These are phyloP conservation scores for Lentinula guzmanii DNA, from an alignment of 768 basidiomycete genomes.

Conservation along the genomic window DNA sequence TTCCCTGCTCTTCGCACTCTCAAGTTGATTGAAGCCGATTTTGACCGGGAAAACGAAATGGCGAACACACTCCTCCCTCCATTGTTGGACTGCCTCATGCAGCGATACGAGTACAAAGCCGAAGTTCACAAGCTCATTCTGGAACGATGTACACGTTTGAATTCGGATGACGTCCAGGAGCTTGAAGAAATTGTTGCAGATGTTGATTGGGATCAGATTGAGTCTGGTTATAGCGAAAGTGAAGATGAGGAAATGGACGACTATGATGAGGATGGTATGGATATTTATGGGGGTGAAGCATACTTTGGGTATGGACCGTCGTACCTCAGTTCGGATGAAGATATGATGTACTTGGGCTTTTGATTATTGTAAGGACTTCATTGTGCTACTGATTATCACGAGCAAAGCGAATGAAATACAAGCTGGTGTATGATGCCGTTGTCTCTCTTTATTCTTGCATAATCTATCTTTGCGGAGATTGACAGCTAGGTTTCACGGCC, in stretches of 20 bases:
- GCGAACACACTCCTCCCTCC: not conserved
- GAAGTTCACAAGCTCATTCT: conserved; percentile 6
- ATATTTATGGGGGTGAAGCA: not conserved
- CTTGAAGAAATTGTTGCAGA: conserved; percentile 14
- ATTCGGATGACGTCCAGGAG: conserved; percentile 22
- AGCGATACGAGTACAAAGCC: conserved; percentile 1
- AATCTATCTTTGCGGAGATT: not conserved
- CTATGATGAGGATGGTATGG: not conserved
- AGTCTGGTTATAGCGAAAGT: not conserved
- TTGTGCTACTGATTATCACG: no score
- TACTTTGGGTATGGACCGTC: conserved; percentile 2
- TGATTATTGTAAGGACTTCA: not conserved
- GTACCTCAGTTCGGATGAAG: not conserved
- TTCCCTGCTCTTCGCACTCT: conserved; percentile 8
- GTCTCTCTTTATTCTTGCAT: no score
- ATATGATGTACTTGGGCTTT: conserved; percentile 3
- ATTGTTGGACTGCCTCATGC: conserved; percentile 5
- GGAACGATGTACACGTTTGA: conserved; percentile 6
- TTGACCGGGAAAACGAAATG: not conserved
- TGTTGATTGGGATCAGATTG: conserved; percentile 6
- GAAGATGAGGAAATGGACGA: conserved; percentile 7
- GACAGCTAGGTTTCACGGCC: not conserved
- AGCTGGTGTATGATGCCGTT: no score
- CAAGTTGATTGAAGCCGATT: conserved; percentile 2
- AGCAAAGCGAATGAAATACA: no score